Percentiles rank a stretch among this genome's conserved stretches.
Evolutionary conservation across 2,329 filamentous ascomycete genomes (phyloP).

Genomic region (Cladosporium halotolerans): DNA sequence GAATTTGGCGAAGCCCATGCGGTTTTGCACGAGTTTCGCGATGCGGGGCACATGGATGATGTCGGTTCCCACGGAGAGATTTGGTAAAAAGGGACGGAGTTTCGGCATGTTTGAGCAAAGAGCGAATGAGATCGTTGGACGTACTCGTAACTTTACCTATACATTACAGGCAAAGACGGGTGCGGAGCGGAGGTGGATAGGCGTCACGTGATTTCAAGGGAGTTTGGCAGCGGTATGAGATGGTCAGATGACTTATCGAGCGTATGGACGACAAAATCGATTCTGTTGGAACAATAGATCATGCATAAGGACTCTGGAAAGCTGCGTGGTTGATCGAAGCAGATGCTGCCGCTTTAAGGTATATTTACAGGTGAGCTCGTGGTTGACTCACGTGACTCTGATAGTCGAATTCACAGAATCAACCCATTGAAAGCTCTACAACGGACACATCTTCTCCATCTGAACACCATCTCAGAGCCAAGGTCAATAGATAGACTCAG

Average conservation of each 20-base stretch:
- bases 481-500: conserved; percentile 6
- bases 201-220: neutral
- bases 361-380: conserved; percentile 11
- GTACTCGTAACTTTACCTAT: too few relatives aligned
- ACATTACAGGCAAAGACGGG: neutral
- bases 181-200: neutral
- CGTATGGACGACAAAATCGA: too few relatives aligned
- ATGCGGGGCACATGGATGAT: conserved; percentile 68
- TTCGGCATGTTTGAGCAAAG: conserved; percentile 31
- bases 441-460: conserved; percentile 1
- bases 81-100: conserved; percentile 50
- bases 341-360: conserved; percentile 11
- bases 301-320: too few relatives aligned
- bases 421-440: conserved; percentile 1
- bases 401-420: too few relatives aligned
- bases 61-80: conserved; percentile 66
- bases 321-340: neutral
- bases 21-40: conserved; percentile 44
- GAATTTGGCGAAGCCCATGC: conserved; percentile 13
- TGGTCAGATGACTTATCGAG: too few relatives aligned
- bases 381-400: neutral
- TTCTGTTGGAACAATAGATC: too few relatives aligned
- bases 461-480: neutral
- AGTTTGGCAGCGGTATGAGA: too few relatives aligned
- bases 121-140: too few relatives aligned